Evolutionary conservation across 768 basidiomycete genomes (phyloP).

Genomic region (Lyophyllum decastes): DNA sequence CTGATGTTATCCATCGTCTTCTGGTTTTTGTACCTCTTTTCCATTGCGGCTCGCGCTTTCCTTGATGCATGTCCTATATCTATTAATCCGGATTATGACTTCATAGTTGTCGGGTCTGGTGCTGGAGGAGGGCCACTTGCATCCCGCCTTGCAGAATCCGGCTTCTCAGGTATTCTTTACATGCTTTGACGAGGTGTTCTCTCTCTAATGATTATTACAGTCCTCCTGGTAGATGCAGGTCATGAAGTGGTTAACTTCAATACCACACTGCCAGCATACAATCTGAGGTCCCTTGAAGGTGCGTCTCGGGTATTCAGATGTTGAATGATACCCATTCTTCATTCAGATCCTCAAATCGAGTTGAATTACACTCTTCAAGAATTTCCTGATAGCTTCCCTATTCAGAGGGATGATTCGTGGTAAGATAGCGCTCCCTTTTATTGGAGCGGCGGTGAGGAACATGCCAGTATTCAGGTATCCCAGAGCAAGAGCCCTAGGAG

Average conservation of each 20-base stretch:
- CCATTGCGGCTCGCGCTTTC: neutral
- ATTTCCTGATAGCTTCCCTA: slow-evolving; percentile 26
- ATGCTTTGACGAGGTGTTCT: neutral
- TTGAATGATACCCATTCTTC: neutral
- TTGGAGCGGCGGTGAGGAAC: neutral
- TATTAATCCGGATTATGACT: slow-evolving; percentile 21
- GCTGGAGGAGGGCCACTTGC: slow-evolving; percentile 29
- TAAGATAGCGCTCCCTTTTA: slow-evolving; percentile 1
- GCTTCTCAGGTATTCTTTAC: slow-evolving; percentile 21
- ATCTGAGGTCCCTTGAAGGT: slow-evolving; percentile 27
- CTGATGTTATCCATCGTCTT: no score
- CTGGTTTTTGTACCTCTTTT: neutral
- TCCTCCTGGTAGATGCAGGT: slow-evolving; percentile 31
- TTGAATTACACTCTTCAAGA: slow-evolving; percentile 30
- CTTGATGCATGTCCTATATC: slow-evolving; percentile 12
- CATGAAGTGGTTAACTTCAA: slow-evolving; percentile 27
- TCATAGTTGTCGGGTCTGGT: slow-evolving; percentile 27
- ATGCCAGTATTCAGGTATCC: slow-evolving; percentile 26
- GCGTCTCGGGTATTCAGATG: neutral
- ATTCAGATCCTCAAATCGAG: slow-evolving; percentile 24
- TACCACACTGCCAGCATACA: slow-evolving; percentile 28
- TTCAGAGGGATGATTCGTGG: slow-evolving; percentile 25
- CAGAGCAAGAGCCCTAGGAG: slow-evolving; percentile 28
- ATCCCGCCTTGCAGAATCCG: slow-evolving; percentile 23
- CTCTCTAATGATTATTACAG: slow-evolving; percentile 7